These are phyloP conservation scores for Citrus glauca DNA, from an alignment of 345 rosid genomes.

Conservation along the genomic window DNA sequence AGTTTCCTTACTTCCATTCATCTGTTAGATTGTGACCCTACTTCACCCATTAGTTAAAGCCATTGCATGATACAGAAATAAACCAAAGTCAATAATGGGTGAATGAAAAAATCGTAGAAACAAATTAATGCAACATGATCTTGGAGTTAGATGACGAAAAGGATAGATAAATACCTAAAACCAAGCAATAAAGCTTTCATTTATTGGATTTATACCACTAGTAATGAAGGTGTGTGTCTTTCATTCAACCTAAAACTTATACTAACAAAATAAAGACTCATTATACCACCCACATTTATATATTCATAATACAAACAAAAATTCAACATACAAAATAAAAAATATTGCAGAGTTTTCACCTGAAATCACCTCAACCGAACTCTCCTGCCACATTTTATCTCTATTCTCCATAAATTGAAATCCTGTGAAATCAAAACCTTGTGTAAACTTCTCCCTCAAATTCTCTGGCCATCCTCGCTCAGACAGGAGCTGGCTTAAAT, in stretches of 20 bases:
- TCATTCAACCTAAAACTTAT: conserved; percentile 34
- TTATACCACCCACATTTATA: conserved; percentile 22
- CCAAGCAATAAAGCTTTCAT: conserved; percentile 21
- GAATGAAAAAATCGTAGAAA: neutral
- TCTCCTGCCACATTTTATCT: conserved; percentile 27
- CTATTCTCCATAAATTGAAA: conserved; percentile 10
- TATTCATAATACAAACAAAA: conserved; percentile 32
- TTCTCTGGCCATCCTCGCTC: conserved; percentile 21
- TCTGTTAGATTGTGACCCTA: neutral
- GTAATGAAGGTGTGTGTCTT: conserved; percentile 15
- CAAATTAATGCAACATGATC: neutral
- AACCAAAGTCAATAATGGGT: neutral
- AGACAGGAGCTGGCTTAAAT: conserved; percentile 26
- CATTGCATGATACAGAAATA: neutral
- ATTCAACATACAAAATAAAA: conserved; percentile 32
- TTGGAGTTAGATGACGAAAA: neutral
- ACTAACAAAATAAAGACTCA: conserved; percentile 36
- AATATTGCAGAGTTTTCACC: conserved; percentile 45
- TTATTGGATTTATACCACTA: conserved; percentile 25
- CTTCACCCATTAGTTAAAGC: neutral
- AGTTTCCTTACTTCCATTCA: neutral
- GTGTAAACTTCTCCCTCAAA: conserved; percentile 13
- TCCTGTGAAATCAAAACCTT: conserved; percentile 17
- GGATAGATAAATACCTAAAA: neutral
- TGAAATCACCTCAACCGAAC: conserved; percentile 32